Evolutionary conservation across 2,329 filamentous ascomycete species (phyloP).

Genomic region (Orbilia oligospora): DNA sequence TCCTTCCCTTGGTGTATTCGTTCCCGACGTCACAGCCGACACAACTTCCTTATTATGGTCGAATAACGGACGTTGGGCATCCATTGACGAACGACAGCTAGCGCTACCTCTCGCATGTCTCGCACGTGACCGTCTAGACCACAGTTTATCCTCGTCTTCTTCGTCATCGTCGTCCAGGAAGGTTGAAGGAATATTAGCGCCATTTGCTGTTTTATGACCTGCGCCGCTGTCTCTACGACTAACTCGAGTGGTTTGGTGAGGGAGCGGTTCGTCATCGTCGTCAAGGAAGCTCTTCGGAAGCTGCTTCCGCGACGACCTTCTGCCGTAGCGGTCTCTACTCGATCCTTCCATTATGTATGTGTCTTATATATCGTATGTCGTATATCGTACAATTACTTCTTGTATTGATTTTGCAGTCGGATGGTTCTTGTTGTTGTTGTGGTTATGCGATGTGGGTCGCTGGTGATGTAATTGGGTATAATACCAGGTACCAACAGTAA

Average conservation of each 20-base stretch:
- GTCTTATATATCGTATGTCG: conserved; percentile 2
- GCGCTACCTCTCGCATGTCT: conserved; percentile 38
- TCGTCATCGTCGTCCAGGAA: conserved; percentile 57
- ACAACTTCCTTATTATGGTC: conserved; percentile 16
- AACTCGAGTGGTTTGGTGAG: conserved; percentile 9
- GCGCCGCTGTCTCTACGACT: conserved; percentile 36
- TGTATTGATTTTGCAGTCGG: not conserved
- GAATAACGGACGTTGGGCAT: conserved; percentile 37
- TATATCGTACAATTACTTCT: not conserved
- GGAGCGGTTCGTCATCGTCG: conserved; percentile 49
- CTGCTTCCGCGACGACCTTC: conserved; percentile 51
- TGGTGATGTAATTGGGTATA: not conserved
- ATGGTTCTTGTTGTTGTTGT: not conserved
- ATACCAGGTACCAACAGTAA: too few relatives aligned
- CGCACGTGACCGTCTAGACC: conserved; percentile 40
- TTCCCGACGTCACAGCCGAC: conserved; percentile 36
- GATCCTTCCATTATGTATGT: conserved; percentile 15
- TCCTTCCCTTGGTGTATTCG: conserved; percentile 42
- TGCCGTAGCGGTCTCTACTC: conserved; percentile 49
- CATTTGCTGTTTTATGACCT: conserved; percentile 29
- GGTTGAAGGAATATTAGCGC: conserved; percentile 41
- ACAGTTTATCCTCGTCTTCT: conserved; percentile 44
- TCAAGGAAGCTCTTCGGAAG: conserved; percentile 56
- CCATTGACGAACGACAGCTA: conserved; percentile 49
- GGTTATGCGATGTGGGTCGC: conserved; percentile 3